phyloP scores from a whole-genome alignment of 2,329 filamentous ascomycete species.

The Neocucurbitaria cava region DNA sequence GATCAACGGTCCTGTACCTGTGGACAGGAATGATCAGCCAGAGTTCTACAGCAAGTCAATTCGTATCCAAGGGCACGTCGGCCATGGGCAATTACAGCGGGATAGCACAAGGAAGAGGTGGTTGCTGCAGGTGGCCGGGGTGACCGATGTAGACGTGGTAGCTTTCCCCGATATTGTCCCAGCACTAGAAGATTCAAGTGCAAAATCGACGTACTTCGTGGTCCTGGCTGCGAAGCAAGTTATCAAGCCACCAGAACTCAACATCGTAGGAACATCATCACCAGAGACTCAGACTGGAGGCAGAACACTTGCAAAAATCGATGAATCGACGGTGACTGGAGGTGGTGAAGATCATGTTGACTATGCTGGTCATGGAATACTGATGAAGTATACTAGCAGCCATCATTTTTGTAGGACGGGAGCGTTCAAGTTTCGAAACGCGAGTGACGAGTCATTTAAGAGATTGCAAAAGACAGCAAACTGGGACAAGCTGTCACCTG shows the following conservation, averaged over 20 bases:
- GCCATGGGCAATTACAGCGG: conserved; percentile 9
- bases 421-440: conserved; percentile 19
- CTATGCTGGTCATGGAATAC: conserved; percentile 20
- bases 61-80: conserved; percentile 24
- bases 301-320: background rate
- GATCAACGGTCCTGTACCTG: background rate
- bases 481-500: background rate
- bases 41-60: conserved; percentile 18
- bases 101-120: conserved; percentile 1
- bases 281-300: background rate
- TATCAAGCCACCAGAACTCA: background rate
- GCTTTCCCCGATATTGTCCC: conserved; percentile 25
- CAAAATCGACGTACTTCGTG: conserved; percentile 13
- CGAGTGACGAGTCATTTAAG: conserved; percentile 2
- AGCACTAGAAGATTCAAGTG: conserved; percentile 1
- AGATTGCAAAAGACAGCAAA: conserved; percentile 10
- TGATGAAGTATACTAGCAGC: conserved; percentile 11
- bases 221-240: conserved; percentile 25
- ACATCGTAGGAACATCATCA: background rate
- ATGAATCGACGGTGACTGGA: background rate
- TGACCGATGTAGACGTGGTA: conserved; percentile 9
- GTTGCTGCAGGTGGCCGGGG: background rate
- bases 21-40: conserved; percentile 17
- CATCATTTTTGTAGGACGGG: conserved; percentile 23
- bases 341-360: conserved; percentile 8